Evolutionary conservation across 441 rosid genomes (phyloP).

Genomic region (Gossypium trilobum): DNA sequence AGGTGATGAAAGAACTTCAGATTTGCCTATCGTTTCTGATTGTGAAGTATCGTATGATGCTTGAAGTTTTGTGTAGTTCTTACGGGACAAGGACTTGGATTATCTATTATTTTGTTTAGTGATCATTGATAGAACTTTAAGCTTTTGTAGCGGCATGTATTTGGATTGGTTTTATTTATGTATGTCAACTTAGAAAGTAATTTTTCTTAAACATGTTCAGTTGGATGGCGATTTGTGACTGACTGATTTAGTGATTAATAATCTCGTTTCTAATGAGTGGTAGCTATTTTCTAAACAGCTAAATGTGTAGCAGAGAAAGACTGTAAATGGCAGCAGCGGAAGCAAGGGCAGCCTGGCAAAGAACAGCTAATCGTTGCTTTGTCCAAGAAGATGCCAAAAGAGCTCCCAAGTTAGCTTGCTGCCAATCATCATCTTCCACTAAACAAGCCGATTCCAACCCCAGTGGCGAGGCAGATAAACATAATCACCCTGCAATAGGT

Average conservation of each 20-base stretch:
- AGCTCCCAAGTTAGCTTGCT: conserved; percentile 88
- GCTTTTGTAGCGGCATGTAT: background rate
- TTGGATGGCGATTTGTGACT: background rate
- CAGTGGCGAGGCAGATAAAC: conserved; percentile 33
- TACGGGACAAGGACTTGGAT: background rate
- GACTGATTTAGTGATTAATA: background rate
- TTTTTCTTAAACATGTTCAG: background rate
- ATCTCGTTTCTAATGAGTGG: conserved; percentile 8
- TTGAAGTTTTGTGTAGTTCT: conserved; percentile 6
- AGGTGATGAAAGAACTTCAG: background rate
- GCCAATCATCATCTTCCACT: conserved; percentile 63
- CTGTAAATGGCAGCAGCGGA: conserved; percentile 77
- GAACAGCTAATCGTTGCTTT: conserved; percentile 85
- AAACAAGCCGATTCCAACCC: conserved; percentile 47
- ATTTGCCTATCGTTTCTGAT: background rate
- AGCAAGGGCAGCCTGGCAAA: conserved; percentile 91
- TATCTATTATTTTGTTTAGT: background rate
- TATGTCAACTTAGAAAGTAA: background rate
- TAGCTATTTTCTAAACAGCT: conserved; percentile 14
- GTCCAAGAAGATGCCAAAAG: conserved; percentile 98
- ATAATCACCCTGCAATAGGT: conserved; percentile 37
- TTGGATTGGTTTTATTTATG: background rate
- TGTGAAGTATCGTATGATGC: background rate
- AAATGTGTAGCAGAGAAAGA: conserved; percentile 29
- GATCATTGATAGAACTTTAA: background rate